These are phyloP conservation scores for Fragaria vesca DNA, from an alignment of 306 rosid species.

Conservation along the genomic window DNA sequence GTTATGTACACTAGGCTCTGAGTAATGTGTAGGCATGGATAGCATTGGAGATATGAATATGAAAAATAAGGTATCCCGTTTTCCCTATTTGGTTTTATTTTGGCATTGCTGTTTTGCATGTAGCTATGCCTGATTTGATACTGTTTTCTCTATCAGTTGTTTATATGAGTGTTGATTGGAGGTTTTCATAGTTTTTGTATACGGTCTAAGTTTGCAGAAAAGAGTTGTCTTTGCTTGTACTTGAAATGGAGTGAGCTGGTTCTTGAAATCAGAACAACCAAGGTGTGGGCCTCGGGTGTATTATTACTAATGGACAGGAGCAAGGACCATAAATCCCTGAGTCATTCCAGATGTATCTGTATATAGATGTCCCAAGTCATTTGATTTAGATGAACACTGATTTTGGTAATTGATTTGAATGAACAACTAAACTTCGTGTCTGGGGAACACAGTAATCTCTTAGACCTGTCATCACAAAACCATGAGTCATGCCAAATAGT, in stretches of 20 bases:
- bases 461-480: neutral
- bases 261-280: neutral
- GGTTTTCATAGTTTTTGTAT: neutral
- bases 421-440: neutral
- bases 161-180: neutral
- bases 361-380: neutral
- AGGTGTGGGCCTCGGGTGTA: neutral
- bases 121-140: neutral
- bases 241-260: neutral
- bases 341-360: neutral
- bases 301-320: neutral
- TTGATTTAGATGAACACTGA: slow-evolving; percentile 1
- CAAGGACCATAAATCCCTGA: neutral
- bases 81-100: neutral
- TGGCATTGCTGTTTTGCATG: neutral
- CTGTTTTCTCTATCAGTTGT: neutral
- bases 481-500: neutral
- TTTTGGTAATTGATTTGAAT: neutral
- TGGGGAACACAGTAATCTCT: neutral
- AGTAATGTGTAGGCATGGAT: neutral
- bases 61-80: neutral
- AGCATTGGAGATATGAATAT: neutral
- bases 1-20: neutral
- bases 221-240: neutral
- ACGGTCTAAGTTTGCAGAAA: neutral